Percentiles rank a stretch among this genome's conserved stretches.
Conservation (phyloP, 2,329 filamentous ascomycete species). For the Ophiostoma sp. region DNA sequence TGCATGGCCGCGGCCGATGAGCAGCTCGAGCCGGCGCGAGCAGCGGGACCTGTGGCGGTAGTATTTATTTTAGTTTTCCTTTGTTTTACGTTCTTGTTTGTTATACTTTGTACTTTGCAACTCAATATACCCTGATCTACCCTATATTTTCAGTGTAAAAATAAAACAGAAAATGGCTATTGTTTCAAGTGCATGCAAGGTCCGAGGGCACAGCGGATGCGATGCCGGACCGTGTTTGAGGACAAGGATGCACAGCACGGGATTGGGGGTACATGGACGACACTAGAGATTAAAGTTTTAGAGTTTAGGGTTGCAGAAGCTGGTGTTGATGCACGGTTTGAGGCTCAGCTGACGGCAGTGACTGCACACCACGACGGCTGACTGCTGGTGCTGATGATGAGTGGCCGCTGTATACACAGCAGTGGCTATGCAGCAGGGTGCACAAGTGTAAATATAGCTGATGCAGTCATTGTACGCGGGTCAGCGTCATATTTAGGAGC, state of each 20-base stretch:
- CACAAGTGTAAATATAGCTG: no score
- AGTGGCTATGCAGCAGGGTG: no score
- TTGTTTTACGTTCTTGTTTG: not conserved
- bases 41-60: slow-evolving; percentile 43
- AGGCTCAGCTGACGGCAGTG: slow-evolving; percentile 2
- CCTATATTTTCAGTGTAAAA: not conserved
- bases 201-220: not conserved
- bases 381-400: not conserved
- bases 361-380: not conserved
- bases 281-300: not conserved
- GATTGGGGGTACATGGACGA: no score
- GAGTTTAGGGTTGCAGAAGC: not conserved
- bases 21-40: slow-evolving; percentile 38
- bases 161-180: not conserved
- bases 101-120: not conserved
- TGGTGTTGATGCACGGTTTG: not conserved
- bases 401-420: not conserved
- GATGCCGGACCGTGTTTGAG: not conserved
- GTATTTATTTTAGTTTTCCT: slow-evolving; percentile 12
- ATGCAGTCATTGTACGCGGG: not conserved
- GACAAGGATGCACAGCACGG: no score
- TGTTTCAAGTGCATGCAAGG: not conserved
- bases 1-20: slow-evolving; percentile 41
- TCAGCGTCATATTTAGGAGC: not conserved
- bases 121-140: not conserved